Conservation (phyloP, 192 early-diverging fungal genomes). For the Physocladia obscura region DNA sequence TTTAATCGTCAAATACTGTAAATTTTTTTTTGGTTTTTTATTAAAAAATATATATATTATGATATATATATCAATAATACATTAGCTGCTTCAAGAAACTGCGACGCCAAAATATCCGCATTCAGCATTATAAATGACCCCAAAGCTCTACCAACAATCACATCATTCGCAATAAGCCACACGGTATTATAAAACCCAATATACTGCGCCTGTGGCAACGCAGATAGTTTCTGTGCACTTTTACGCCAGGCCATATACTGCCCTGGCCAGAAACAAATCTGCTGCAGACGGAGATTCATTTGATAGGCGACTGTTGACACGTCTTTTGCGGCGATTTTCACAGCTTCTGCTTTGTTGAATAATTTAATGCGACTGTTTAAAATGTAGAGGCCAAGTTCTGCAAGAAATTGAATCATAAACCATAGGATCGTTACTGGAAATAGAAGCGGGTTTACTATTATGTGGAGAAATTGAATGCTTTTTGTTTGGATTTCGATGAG, state of each 20-base stretch:
- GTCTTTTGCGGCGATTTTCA: slow-evolving; percentile 73
- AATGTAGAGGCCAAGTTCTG: slow-evolving; percentile 56
- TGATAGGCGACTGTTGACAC: slow-evolving; percentile 76
- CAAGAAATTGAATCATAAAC: slow-evolving; percentile 52
- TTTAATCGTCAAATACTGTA: slow-evolving; percentile 21
- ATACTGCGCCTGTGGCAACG: slow-evolving; percentile 67
- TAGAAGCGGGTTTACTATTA: slow-evolving; percentile 38
- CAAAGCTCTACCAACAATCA: slow-evolving; percentile 80
- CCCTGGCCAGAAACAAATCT: slow-evolving; percentile 82
- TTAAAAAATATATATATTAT: too few relatives aligned
- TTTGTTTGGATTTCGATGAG: background rate
- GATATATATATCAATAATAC: too few relatives aligned
- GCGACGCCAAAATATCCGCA: slow-evolving; percentile 50
- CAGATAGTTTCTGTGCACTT: slow-evolving; percentile 57
- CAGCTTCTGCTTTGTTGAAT: too few relatives aligned
- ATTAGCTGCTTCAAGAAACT: slow-evolving; percentile 1
- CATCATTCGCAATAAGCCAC: slow-evolving; percentile 93
- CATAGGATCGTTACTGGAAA: slow-evolving; percentile 30
- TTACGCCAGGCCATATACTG: slow-evolving; percentile 71
- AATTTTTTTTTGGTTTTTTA: too few relatives aligned
- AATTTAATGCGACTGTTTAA: slow-evolving; percentile 57
- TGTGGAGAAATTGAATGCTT: too few relatives aligned
- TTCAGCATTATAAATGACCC: slow-evolving; percentile 71
- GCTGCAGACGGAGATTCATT: slow-evolving; percentile 82
- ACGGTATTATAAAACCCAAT: slow-evolving; percentile 94